These are phyloP conservation scores for Zasmidium cellare DNA, from an alignment of 2,329 filamentous ascomycete genomes.

Conservation along the genomic window DNA sequence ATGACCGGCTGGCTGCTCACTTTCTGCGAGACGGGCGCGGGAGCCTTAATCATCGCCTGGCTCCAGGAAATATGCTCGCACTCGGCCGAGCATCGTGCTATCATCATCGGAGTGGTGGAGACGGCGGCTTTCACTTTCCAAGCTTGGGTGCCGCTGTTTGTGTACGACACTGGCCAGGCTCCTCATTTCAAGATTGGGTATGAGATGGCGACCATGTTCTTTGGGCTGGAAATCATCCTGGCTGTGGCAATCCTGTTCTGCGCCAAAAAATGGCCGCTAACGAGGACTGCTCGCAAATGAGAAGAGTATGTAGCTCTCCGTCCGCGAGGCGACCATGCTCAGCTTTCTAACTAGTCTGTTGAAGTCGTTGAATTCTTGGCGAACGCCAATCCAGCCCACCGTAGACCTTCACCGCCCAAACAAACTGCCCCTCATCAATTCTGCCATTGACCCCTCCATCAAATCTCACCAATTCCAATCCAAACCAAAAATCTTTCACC, in stretches of 20 bases:
- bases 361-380: no score
- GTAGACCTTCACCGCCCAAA: no score
- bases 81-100: constrained; percentile 18
- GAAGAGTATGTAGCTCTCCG: no score
- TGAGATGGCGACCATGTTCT: constrained; percentile 31
- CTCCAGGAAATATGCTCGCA: constrained; percentile 19
- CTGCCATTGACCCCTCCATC: no score
- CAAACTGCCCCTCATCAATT: no score
- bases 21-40: constrained; percentile 38
- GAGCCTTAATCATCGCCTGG: constrained; percentile 40
- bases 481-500: no score
- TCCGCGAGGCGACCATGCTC: no score
- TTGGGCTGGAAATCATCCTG: constrained; percentile 25
- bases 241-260: constrained; percentile 14
- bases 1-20: constrained; percentile 41
- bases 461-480: no score
- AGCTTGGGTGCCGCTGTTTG: constrained; percentile 22
- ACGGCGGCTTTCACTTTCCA: constrained; percentile 19
- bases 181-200: constrained; percentile 28
- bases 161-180: constrained; percentile 20
- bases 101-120: constrained; percentile 21
- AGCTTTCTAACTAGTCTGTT: no score
- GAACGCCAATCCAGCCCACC: no score
- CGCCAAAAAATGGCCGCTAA: constrained; percentile 9
- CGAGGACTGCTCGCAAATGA: no score